phyloP scores from a whole-genome alignment of 441 rosid genomes.

The Erodium trifolium region DNA sequence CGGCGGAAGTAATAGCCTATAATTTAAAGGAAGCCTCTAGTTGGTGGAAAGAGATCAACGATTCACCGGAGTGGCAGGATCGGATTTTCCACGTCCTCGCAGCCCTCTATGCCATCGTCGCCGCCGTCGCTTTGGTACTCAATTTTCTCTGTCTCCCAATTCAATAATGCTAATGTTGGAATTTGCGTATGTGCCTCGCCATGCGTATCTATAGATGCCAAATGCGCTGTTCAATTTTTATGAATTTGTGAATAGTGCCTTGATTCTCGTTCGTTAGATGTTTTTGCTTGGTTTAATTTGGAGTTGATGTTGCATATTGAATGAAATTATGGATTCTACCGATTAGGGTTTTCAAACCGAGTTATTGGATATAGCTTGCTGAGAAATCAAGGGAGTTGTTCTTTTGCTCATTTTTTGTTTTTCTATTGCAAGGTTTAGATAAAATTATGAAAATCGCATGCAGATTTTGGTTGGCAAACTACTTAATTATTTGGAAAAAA shows the following conservation, averaged over 20 bases:
- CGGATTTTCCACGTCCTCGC: constrained; percentile 66
- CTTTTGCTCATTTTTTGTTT: background rate
- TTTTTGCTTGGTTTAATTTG: background rate
- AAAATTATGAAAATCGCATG: background rate
- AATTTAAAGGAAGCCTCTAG: constrained; percentile 41
- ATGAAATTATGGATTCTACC: background rate
- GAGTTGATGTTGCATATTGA: background rate
- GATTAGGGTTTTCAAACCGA: constrained; percentile 1
- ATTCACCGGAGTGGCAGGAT: constrained; percentile 72
- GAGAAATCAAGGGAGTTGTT: background rate
- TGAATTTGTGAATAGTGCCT: background rate
- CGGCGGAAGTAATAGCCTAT: constrained; percentile 31
- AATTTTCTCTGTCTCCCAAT: background rate
- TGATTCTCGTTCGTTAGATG: background rate
- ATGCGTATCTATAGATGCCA: background rate
- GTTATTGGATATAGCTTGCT: background rate
- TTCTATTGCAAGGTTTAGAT: background rate
- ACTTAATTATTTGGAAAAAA: background rate
- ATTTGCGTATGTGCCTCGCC: background rate
- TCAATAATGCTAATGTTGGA: background rate
- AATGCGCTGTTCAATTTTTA: background rate
- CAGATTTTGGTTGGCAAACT: background rate
- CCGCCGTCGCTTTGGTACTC: constrained; percentile 58
- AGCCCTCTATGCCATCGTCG: constrained; percentile 57
- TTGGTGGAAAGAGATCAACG: constrained; percentile 68